Base-by-base conservation (phyloP, 208 protist species). In the Wallacemonas collosoma region DNA sequence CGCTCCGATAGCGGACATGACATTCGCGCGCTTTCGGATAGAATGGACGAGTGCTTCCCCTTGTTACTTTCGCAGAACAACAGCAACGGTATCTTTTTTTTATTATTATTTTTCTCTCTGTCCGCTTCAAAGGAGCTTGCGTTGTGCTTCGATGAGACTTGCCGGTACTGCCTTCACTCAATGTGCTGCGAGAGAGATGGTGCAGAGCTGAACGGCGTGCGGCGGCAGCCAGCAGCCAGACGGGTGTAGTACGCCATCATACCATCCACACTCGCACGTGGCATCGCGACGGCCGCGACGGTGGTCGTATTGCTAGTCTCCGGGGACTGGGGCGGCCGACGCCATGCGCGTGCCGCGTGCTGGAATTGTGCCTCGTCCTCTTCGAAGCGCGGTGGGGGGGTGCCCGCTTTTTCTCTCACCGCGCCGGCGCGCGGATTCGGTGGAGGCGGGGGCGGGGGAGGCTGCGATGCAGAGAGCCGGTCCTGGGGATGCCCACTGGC, bases 191-290 rank as follows among this genome's bases (percentile, higher is more conserved):
- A n/a, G n/a, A n/a, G n/a, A n/a, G n/a, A n/a, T n/a, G n/a, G n/a
- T n/a, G n/a, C n/a, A n/a, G 57, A 11, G 3, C 8, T n/a, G 17
- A 17, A 6, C 8, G 60, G 60, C 6, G 60, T 65, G 3, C 43
- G 60, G 5, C 60, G 60, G 43, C 60, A 65, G 40, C 60, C 60
- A 3, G 41, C 38, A 11, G 60, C n/a, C 7, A 45, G 40, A 2
- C 60, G 60, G 15, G 40, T 51, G 41, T 65, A 65, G 60, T 65
- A 65, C 60, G 60, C 60, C 60, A 65, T 65, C 43, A 51, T 45
- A 7, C 60, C 43, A 26, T 65, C 60, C 41, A 65, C 60, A n/a
- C 60, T 65, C 60, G 60, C 60, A 51, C 43, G 60, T 38, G 56
- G 35, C 4, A 6, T 15, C 7, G 43, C 3, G 6, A 43, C 41